These are phyloP conservation scores for Daldinia sp. DNA, from an alignment of 2,329 filamentous ascomycete species.

Conservation along the genomic window DNA sequence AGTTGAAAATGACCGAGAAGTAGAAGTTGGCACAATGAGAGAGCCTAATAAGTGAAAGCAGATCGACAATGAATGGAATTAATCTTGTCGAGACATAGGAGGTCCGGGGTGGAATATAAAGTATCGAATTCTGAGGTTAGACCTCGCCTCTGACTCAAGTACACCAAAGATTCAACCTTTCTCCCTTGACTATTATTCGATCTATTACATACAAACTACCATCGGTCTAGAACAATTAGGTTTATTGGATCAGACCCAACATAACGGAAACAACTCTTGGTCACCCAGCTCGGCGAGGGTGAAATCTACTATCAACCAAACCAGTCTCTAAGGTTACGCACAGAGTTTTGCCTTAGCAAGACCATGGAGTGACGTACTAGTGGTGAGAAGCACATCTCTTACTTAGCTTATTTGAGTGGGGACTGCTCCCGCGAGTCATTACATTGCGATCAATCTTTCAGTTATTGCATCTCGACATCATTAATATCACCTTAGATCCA, in stretches of 20 bases:
- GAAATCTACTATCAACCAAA: not conserved
- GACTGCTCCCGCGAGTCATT: slow-evolving; percentile 16
- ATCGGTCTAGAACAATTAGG: not conserved
- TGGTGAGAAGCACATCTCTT: slow-evolving; percentile 11
- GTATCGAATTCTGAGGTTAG: not conserved
- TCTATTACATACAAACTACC: slow-evolving; percentile 5
- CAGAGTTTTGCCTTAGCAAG: slow-evolving; percentile 1
- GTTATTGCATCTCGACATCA: not conserved
- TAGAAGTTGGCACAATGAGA: not conserved
- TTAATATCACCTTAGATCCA: not conserved
- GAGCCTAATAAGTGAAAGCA: slow-evolving; percentile 1
- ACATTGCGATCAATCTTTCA: slow-evolving; percentile 1
- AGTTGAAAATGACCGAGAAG: not conserved
- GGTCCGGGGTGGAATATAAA: slow-evolving; percentile 13
- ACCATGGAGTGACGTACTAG: not conserved
- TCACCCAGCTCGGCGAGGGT: slow-evolving; percentile 4
- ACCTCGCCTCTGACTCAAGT: slow-evolving; percentile 13
- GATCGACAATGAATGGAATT: not conserved
- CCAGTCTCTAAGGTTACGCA: not conserved
- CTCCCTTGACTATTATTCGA: not conserved
- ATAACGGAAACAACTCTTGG: slow-evolving; percentile 18
- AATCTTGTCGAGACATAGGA: not conserved
- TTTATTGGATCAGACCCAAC: slow-evolving; percentile 12
- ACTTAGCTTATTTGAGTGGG: slow-evolving; percentile 11
- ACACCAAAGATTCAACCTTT: not conserved